Evolutionary conservation across 305 asterid species (phyloP), one percentile per base, ranked within the genome.

Genomic region (Euphrasia arctica): DNA sequence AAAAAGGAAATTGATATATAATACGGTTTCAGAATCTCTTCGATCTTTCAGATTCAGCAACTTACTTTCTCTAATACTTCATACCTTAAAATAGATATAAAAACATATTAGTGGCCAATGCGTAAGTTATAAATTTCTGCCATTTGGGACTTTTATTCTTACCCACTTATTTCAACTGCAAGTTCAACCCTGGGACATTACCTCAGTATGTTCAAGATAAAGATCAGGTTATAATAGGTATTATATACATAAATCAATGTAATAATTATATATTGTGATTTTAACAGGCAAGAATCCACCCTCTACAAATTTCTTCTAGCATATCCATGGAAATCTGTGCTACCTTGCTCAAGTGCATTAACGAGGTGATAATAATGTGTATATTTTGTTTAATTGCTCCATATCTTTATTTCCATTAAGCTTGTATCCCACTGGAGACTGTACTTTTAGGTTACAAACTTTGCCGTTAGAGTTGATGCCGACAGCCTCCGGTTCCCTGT

Each of bases 391-490:
- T 68, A 56, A 61, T 64, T 14, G 22, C 54, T 62, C 62, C 42
- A 29, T 64, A 66, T 60, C 61, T 54, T 47, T 48, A 55, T 68
- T 54, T 64, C 68, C 32, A 6, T 58, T 49, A 48, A 67, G 65
- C 67, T 50, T 60, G 68, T 67, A 55, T 45, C 63, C 74, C 54
- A 18, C 72, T 72, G 75, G 91, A 78, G 88, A 57, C 29, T 50
- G 77, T 70, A 79, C 80, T 75, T 74, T 65, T 86, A 89, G 98
- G 96, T 92, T 64, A 80, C 89, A 70, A 74, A 76, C 48, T 74
- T 76, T 72, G 89, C 97, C 22, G 95, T 89, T 74, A 77, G 81
- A 79, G 97, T 92, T 71, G 97, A 84, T 70, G 98, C 95, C 28
- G 86, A 92, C 62, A 71, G 90, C 82, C 76, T 79, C 75, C 84